Base-by-base conservation (phyloP, 805 yeast genomes). In the Candida anglica region DNA sequence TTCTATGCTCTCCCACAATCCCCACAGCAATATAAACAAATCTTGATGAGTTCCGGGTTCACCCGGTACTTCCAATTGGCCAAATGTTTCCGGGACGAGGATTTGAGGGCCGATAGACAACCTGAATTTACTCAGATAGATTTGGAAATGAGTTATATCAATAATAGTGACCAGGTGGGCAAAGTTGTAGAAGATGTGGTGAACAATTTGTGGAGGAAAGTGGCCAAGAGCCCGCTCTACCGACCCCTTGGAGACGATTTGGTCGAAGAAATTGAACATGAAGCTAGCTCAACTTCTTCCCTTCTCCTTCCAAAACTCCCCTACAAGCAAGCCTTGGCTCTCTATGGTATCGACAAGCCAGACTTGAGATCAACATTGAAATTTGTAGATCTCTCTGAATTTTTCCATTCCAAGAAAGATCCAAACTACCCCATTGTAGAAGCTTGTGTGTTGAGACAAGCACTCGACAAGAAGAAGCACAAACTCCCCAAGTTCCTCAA, bases 111-210 rank as follows among this genome's bases (percentile, higher is more conserved):
- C 1, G 98, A 93, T 56, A 75, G 98, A 58, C 98, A 93, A 59
- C 98, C 98, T 0, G 98, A 93, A 55, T 93, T 93, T 56, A 93
- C 98, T 1, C 99, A 93, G 60, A 63, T 93, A n/a, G 99, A 93
- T 67, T 47, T 93, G 60, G 99, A 93, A 57, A 82, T 93, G 91
- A 75, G 89, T 14, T 93, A 81, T 63, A 81, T 89, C 3, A 69
- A 69, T 41, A 76, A 77, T 20, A 61, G 67, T 11, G 86, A 85
- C 44, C 69, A 64, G 38, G 94, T 93, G 5, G 79, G 76, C 54
- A 37, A 52, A 0, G 79, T 77, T 0, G 78, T 91, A 2, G 84
- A 82, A 47, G 60, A 63, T 10, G 52, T 84, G 0, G 72, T 87
- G 0, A 52, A 56, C 5, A 51, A 52, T 1, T 65, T 79, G 1